A percentile compares a stretch with the other conserved stretches of the same genome.
Conservation (phyloP, 345 rosid species). For the Camelina neglecta region DNA sequence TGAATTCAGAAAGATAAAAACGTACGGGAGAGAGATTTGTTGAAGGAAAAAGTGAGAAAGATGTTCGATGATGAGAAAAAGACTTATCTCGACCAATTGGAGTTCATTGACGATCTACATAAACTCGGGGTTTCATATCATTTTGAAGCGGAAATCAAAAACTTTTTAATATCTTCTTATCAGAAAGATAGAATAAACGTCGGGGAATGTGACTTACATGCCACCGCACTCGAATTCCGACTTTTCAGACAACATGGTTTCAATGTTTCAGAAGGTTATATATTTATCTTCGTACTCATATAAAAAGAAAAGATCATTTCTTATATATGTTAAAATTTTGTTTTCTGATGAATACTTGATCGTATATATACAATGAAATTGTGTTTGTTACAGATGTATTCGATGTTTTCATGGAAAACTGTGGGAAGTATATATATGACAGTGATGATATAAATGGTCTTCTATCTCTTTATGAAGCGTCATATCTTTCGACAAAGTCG, state of each 20-base stretch:
- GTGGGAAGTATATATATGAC: conserved; percentile 9
- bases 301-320: background rate
- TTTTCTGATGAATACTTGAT: background rate
- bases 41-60: conserved; percentile 31
- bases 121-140: conserved; percentile 53
- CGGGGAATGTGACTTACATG: conserved; percentile 26
- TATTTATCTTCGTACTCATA: background rate
- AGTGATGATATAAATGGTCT: conserved; percentile 33
- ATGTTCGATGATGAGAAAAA: conserved; percentile 25
- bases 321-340: background rate
- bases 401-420: conserved; percentile 39
- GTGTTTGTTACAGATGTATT: conserved; percentile 39
- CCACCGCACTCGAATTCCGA: conserved; percentile 44
- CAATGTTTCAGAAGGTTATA: conserved; percentile 40
- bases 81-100: conserved; percentile 12
- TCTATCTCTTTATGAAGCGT: conserved; percentile 49
- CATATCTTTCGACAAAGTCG: conserved; percentile 43
- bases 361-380: background rate
- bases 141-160: conserved; percentile 48
- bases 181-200: background rate
- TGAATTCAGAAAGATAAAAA: conserved; percentile 22
- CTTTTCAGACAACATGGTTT: conserved; percentile 48
- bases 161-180: conserved; percentile 33
- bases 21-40: conserved; percentile 22
- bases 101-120: conserved; percentile 35